A percentile compares a stretch with the other conserved stretches of the same genome.
Evolutionary conservation across 164 flowering plant genomes (phyloP).

Genomic region (Magnolia officinalis): DNA sequence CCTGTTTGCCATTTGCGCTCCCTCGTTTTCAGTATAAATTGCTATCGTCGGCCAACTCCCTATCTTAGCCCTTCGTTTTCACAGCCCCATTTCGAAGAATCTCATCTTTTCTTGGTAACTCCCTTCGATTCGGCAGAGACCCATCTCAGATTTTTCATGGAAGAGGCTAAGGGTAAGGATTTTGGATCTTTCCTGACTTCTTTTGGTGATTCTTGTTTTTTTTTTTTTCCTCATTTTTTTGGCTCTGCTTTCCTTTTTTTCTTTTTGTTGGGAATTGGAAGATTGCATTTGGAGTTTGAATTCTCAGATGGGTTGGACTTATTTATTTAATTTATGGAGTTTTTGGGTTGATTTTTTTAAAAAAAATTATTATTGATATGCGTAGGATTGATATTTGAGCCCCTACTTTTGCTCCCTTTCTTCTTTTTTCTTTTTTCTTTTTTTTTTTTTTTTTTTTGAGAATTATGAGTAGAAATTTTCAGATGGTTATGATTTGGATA

Average conservation of each 20-base stretch:
- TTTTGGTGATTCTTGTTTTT: background rate
- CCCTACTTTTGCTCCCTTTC: too few relatives aligned
- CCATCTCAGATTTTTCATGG: slow-evolving; percentile 11
- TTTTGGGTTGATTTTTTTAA: background rate
- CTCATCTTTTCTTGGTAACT: background rate
- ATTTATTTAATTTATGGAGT: background rate
- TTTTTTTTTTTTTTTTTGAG: too few relatives aligned
- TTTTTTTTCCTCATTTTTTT: too few relatives aligned
- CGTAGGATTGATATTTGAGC: too few relatives aligned
- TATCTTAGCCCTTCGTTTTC: too few relatives aligned
- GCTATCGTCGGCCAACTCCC: too few relatives aligned
- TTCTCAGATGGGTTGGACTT: background rate
- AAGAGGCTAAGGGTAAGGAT: slow-evolving; percentile 21
- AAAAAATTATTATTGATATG: too few relatives aligned
- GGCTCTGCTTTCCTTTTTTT: background rate
- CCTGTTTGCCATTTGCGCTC: background rate
- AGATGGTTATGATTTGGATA: too few relatives aligned
- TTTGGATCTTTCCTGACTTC: background rate
- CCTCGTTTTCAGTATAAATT: background rate
- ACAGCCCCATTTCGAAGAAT: background rate
- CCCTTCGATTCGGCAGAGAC: background rate
- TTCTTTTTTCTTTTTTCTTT: too few relatives aligned
- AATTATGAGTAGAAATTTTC: too few relatives aligned
- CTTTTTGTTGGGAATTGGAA: background rate
- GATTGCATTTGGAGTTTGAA: background rate